A percentile compares a stretch with the other conserved stretches of the same genome.
Conservation (phyloP, 2,329 filamentous ascomycete species). For the Cercospora zeae-maydis region DNA sequence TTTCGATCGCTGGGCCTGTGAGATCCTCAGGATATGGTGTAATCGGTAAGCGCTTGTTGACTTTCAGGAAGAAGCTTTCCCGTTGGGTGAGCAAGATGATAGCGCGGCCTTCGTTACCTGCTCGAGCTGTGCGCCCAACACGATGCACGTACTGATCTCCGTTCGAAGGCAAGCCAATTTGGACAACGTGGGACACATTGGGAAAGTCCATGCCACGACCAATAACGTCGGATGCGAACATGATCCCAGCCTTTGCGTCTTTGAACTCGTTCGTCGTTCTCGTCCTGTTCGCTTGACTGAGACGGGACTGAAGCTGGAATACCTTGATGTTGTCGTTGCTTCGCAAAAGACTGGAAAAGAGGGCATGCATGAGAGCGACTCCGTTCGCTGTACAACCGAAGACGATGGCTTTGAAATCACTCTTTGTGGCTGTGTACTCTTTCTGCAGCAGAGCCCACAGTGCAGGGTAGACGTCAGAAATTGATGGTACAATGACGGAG, state of each 20-base stretch:
- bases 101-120: conserved; percentile 65
- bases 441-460: conserved; percentile 46
- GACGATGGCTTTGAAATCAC: conserved; percentile 46
- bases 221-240: conserved; percentile 67
- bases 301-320: conserved; percentile 45
- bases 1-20: conserved; percentile 32
- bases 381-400: conserved; percentile 49
- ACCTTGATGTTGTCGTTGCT: conserved; percentile 35
- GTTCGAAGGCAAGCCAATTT: conserved; percentile 61
- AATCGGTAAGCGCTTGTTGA: conserved; percentile 51
- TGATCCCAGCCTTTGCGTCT: conserved; percentile 45
- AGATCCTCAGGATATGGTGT: conserved; percentile 48
- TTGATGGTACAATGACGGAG: conserved; percentile 39
- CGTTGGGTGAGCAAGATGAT: conserved; percentile 52
- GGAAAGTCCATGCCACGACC: conserved; percentile 96
- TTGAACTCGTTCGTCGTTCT: conserved; percentile 46
- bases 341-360: conserved; percentile 37
- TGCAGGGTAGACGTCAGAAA: conserved; percentile 45
- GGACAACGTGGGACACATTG: conserved; percentile 85
- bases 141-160: conserved; percentile 77
- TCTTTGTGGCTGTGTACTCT: conserved; percentile 40
- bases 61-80: conserved; percentile 51
- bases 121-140: conserved; percentile 87
- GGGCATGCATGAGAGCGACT: conserved; percentile 42
- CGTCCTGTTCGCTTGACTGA: conserved; percentile 43